Evolutionary conservation across 1,284 basidiomycete species (phyloP), one percentile per base, ranked within the genome.

Genomic region (Ganoderma sp.): DNA sequence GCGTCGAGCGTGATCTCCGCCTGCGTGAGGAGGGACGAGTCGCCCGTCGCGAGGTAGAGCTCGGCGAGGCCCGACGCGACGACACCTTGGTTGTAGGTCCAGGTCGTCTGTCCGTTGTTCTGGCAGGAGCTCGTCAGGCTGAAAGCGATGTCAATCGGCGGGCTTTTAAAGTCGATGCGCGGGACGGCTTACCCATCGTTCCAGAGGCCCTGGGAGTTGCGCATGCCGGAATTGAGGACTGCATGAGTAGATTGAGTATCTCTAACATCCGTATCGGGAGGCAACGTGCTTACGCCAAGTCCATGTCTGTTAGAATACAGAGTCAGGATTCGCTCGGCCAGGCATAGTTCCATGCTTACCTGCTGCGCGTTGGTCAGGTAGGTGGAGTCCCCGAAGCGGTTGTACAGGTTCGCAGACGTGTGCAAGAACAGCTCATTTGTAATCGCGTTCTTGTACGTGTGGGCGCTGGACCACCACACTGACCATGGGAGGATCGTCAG

Each of bases 401-500:
- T 70, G 73, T 83, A 86, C 15, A 82, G 84, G 45, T 77, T 69
- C 4, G 85, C 85, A 1, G 86, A 87, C 12, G 82, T 79, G 52
- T 83, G 77, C 22, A 88, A 78, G 78, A 85, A 88, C 8, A 87
- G 78, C 66, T 87, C 81, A 70, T 88, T 88, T 25, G 87, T 88
- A 67, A 88, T 83, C 9, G 86, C 84, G 66, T 87, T 87, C 77
- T 88, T 88, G 79, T 88, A 87, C 0, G 80, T 83, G 71, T 84
- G 83, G 22, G 79, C 84, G 7, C 80, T 81, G 15, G 82, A 83
- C 87, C 87, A 88, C 86, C 86, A 87, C 19, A 87, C 85, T 86
- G 41, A 1, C 19, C 39, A 42, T 28, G 15, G n/a, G 62, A 8
- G 15, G 42, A 28, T 54, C 45, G 59, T 64, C 19, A 61, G 57